Percentiles rank a stretch among this genome's conserved stretches.
phyloP scores from a whole-genome alignment of 345 rosid species.

The Bruguiera sexangula region DNA sequence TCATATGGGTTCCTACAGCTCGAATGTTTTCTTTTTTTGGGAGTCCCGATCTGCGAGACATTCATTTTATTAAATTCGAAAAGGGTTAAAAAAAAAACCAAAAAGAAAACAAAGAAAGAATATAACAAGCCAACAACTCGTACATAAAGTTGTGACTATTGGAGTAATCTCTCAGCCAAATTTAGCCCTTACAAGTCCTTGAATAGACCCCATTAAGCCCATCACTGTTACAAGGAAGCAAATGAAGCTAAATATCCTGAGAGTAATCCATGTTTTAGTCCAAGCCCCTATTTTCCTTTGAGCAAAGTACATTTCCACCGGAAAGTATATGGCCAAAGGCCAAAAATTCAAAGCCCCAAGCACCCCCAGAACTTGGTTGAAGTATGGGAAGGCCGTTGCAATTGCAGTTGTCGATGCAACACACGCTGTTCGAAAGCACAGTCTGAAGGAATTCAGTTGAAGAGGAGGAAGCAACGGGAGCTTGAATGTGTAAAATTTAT shows the following conservation, averaged over 20 bases:
- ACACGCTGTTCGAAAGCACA: constrained; percentile 44
- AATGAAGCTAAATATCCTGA: constrained; percentile 47
- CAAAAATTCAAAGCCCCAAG: constrained; percentile 67
- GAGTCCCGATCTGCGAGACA: too few species aligned
- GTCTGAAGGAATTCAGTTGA: constrained; percentile 33
- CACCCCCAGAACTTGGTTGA: constrained; percentile 53
- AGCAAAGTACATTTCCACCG: constrained; percentile 61
- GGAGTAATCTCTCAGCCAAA: constrained; percentile 17
- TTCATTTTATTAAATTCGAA: too few species aligned
- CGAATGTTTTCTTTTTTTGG: too few species aligned
- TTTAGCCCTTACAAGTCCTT: constrained; percentile 43
- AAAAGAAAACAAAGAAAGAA: too few species aligned
- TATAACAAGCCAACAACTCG: too few species aligned
- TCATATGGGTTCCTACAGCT: too few species aligned
- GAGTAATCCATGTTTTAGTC: constrained; percentile 49
- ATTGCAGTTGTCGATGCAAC: constrained; percentile 41
- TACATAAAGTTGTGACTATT: too few species aligned
- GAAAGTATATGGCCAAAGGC: constrained; percentile 63
- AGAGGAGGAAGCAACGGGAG: constrained; percentile 31
- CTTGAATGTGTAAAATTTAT: constrained; percentile 31
- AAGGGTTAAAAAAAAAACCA: too few species aligned
- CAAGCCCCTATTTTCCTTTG: constrained; percentile 48
- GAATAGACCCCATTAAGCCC: constrained; percentile 44
- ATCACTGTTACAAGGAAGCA: constrained; percentile 39
- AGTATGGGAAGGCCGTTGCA: constrained; percentile 57